Percentiles rank a stretch among this genome's conserved stretches.
Evolutionary conservation across 2,329 filamentous ascomycete genomes (phyloP).

Genomic region (Cercospora zeae-maydis): DNA sequence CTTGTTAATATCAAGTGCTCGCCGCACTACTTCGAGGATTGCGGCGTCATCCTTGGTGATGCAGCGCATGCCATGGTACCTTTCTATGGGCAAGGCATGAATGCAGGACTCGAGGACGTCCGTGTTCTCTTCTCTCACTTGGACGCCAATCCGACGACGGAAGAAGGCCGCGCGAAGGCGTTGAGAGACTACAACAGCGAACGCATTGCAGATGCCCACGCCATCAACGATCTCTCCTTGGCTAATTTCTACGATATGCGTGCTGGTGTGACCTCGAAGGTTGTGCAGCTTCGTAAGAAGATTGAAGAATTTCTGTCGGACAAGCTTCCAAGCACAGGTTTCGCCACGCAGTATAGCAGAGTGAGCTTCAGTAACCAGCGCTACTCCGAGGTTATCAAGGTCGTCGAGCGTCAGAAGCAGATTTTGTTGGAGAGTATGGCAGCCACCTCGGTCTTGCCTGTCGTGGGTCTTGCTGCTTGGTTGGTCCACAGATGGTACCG

Average conservation of each 20-base stretch:
- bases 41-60: constrained; percentile 83
- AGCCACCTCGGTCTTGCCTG: constrained; percentile 44
- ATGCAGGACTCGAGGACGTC: constrained; percentile 92
- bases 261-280: constrained; percentile 69
- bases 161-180: constrained; percentile 44
- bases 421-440: constrained; percentile 41
- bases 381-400: constrained; percentile 75
- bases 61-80: constrained; percentile 97
- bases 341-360: constrained; percentile 87
- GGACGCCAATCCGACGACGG: constrained; percentile 59
- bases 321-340: constrained; percentile 72
- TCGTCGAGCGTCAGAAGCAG: constrained; percentile 65
- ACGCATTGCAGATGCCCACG: constrained; percentile 73
- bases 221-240: constrained; percentile 88
- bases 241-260: constrained; percentile 95
- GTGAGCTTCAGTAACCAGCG: constrained; percentile 91
- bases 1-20: constrained; percentile 90
- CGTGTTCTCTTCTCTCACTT: constrained; percentile 79
- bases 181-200: constrained; percentile 71
- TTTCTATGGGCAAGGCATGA: constrained; percentile 98
- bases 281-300: constrained; percentile 77
- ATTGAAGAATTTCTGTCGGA: constrained; percentile 80
- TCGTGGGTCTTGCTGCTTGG: constrained; percentile 28
- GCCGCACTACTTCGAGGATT: constrained; percentile 76
- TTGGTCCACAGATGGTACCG: constrained; percentile 29